Percentiles rank a stretch among this genome's conserved stretches.
Conservation (phyloP, 2,329 filamentous ascomycete genomes). For the Lasiodiplodia gonubiensis region DNA sequence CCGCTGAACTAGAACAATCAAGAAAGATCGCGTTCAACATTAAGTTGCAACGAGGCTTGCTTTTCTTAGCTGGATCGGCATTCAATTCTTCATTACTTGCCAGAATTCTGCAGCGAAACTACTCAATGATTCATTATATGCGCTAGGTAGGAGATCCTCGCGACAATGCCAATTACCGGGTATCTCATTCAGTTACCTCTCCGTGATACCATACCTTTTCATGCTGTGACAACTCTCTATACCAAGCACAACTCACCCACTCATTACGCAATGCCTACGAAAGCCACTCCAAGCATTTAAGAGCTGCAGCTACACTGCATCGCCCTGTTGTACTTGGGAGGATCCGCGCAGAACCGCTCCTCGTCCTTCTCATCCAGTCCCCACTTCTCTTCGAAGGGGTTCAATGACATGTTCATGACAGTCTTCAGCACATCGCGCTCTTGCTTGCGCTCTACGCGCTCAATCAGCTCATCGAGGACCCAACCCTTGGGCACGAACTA, state of each 20-base stretch:
- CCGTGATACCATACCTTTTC: neutral
- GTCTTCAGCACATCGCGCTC: slow-evolving; percentile 79
- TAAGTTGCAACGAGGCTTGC: too few relatives aligned
- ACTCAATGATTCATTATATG: neutral
- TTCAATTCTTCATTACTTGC: neutral
- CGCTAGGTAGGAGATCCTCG: neutral
- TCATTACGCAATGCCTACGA: neutral
- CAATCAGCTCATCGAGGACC: slow-evolving; percentile 92
- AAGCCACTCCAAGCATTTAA: slow-evolving; percentile 48
- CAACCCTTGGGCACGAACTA: slow-evolving; percentile 85
- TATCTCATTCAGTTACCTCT: neutral
- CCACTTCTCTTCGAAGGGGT: slow-evolving; percentile 86
- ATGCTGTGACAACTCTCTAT: neutral
- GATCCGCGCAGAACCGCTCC: slow-evolving; percentile 81
- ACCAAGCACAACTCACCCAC: neutral
- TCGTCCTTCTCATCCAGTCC: slow-evolving; percentile 73
- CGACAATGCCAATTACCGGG: neutral
- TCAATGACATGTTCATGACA: slow-evolving; percentile 80
- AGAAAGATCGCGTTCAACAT: too few relatives aligned
- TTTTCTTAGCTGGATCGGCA: too few relatives aligned
- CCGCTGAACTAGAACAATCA: too few relatives aligned
- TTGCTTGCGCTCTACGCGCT: slow-evolving; percentile 80
- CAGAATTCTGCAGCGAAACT: neutral
- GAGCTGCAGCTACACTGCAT: slow-evolving; percentile 98
- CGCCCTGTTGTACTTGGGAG: slow-evolving; percentile 75